Evolutionary conservation across 2,329 filamentous ascomycete genomes (phyloP).

Genomic region (Helotiales sp.): DNA sequence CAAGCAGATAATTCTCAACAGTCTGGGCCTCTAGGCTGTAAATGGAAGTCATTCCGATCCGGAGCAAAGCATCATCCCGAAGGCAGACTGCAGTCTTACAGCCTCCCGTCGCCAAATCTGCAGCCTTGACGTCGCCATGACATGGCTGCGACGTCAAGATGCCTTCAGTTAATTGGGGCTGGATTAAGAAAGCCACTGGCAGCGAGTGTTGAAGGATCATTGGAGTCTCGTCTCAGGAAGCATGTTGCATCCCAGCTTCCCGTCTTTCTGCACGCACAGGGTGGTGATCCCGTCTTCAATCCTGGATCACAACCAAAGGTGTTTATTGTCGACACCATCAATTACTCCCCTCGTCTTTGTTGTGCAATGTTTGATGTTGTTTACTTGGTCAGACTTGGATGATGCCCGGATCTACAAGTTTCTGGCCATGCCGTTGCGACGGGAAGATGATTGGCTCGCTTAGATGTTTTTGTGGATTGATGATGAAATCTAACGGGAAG

Average conservation of each 20-base stretch:
- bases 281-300: not conserved
- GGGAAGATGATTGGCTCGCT: not conserved
- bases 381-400: not conserved
- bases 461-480: not conserved
- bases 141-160: not conserved
- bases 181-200: not conserved
- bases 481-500: slow-evolving; percentile 3
- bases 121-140: slow-evolving; percentile 18
- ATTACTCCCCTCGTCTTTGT: not conserved
- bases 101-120: slow-evolving; percentile 8
- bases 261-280: not conserved
- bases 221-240: not conserved
- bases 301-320: not conserved
- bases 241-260: not conserved
- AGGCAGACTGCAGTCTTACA: not conserved
- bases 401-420: not conserved
- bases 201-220: not conserved
- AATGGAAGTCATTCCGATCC: not conserved
- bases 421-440: not conserved
- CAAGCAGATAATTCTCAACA: not conserved
- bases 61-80: not conserved
- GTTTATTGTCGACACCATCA: not conserved
- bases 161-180: slow-evolving; percentile 8
- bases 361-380: slow-evolving; percentile 1
- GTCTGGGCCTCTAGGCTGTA: not conserved